Conservation (phyloP, 805 yeast species). For the Pichia cabralensis region DNA sequence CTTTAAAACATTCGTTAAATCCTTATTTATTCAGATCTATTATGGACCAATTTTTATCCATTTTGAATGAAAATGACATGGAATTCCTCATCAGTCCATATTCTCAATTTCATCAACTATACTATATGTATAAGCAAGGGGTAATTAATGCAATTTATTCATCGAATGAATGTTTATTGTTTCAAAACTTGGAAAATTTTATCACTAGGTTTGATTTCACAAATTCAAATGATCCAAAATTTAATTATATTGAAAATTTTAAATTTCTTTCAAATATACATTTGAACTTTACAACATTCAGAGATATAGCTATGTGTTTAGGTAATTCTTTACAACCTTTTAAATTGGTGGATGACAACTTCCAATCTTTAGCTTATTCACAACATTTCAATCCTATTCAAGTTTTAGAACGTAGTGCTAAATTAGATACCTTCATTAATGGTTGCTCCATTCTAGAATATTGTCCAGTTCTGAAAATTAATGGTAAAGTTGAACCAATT, state of each 20-base stretch:
- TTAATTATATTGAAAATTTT: conserved; percentile 53
- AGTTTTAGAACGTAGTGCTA: not conserved
- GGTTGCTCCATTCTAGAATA: conserved; percentile 61
- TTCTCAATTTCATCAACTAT: conserved; percentile 68
- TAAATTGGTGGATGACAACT: conserved; percentile 33
- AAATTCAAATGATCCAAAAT: conserved; percentile 48
- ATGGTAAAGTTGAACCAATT: conserved; percentile 60
- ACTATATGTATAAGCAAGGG: conserved; percentile 49
- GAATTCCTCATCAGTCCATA: conserved; percentile 77
- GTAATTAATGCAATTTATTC: conserved; percentile 73
- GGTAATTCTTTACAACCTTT: conserved; percentile 70
- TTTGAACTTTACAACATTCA: conserved; percentile 54
- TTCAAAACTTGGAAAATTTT: conserved; percentile 52
- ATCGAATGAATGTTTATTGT: conserved; percentile 67
- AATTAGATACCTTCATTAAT: conserved; percentile 41
- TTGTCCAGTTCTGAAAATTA: conserved; percentile 61
- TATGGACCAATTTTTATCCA: conserved; percentile 44
- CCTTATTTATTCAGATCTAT: conserved; percentile 42
- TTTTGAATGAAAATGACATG: conserved; percentile 44
- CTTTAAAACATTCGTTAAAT: no score
- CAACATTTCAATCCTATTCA: not conserved
- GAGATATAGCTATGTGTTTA: conserved; percentile 66
- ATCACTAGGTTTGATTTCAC: conserved; percentile 63
- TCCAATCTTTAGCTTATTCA: not conserved
- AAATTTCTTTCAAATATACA: conserved; percentile 51